Evolutionary conservation across 1,284 basidiomycete species (phyloP).

Genomic region (Cryptococcus sp.): DNA sequence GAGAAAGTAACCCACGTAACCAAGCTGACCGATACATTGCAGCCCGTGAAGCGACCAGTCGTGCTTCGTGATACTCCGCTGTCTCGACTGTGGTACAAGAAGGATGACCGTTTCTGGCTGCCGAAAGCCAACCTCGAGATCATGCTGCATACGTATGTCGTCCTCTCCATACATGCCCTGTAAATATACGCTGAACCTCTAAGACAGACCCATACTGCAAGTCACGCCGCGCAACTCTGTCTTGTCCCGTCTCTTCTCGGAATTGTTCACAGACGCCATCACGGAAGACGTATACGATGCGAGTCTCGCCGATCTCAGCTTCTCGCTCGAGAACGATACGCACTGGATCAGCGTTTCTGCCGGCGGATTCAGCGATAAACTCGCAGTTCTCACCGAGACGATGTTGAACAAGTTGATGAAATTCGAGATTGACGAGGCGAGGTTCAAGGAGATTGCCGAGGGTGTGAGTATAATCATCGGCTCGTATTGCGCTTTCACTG

Average conservation of each 20-base stretch:
- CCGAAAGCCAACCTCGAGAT: conserved; percentile 67
- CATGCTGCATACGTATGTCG: conserved; percentile 42
- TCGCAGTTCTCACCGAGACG: conserved; percentile 72
- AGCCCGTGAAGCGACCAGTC: conserved; percentile 73
- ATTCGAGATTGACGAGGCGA: conserved; percentile 68
- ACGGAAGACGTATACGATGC: conserved; percentile 93
- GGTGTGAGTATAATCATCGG: conserved; percentile 59
- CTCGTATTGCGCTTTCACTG: conserved; percentile 2
- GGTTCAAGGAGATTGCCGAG: conserved; percentile 83
- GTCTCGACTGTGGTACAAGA: conserved; percentile 88
- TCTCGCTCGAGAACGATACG: conserved; percentile 68
- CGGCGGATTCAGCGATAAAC: conserved; percentile 93
- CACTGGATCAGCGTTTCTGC: conserved; percentile 72
- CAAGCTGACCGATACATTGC: background rate
- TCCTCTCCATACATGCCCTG: background rate
- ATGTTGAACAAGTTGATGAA: conserved; percentile 73
- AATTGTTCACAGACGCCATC: conserved; percentile 84
- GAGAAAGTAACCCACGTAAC: no score
- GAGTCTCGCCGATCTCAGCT: conserved; percentile 83
- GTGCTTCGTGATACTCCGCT: conserved; percentile 71
- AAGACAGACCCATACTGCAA: conserved; percentile 46
- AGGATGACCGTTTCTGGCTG: conserved; percentile 92
- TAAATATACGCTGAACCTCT: background rate
- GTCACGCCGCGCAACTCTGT: conserved; percentile 50
- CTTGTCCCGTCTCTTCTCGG: conserved; percentile 65